Base-by-base conservation (phyloP, 768 basidiomycete species). In the Leccinum fibrillosum region DNA sequence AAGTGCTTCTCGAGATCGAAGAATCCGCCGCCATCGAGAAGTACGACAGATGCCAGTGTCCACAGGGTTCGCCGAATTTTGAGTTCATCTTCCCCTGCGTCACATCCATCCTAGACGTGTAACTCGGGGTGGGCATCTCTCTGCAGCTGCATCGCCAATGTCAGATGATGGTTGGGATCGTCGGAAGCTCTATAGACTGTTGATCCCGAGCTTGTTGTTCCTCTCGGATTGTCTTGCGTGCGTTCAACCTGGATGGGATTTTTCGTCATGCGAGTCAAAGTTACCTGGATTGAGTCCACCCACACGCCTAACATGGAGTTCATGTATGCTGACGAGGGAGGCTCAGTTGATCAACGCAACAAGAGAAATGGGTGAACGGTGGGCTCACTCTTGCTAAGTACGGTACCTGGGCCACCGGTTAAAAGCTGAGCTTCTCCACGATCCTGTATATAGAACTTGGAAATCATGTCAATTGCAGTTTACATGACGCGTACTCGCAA, bases 231-330 rank as follows among this genome's bases (percentile, higher is more conserved):
- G 44, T 7, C 52, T 59, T 56, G 25, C 66, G 57, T 0, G 62
- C 53, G 42, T 66, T 66, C 48, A 66, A 13, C 32, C 65, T 66
- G n/a, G 10, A 19, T 25, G 6, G 17, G 47, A 12, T 1, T 11
- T 3, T 35, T 7, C 0, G 26, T 61, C n/a, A 53, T 15, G 11
- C 5, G 11, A 44, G 17, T 49, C 23, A 5, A 19, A 17, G 3
- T 17, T 5, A 2, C 11, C 10, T 23, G n/a, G 19, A 51, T 32
- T 9, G n/a, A 19, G 32, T 21, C 28, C 6, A 28, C 68, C 60
- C 49, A 69, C 69, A 69, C 65, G 12, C 63, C 48, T 9, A 71
- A 44, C 61, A 66, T 65, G n/a, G 65, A 71, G 28, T 69, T 71
- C 25, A 48, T 12, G 15, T 65, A 69, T 26, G 60, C 69, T 69